A percentile compares a stretch with the other conserved stretches of the same genome.
phyloP scores from a whole-genome alignment of 2,329 filamentous ascomycete genomes.

The Neonectria magnoliae region DNA sequence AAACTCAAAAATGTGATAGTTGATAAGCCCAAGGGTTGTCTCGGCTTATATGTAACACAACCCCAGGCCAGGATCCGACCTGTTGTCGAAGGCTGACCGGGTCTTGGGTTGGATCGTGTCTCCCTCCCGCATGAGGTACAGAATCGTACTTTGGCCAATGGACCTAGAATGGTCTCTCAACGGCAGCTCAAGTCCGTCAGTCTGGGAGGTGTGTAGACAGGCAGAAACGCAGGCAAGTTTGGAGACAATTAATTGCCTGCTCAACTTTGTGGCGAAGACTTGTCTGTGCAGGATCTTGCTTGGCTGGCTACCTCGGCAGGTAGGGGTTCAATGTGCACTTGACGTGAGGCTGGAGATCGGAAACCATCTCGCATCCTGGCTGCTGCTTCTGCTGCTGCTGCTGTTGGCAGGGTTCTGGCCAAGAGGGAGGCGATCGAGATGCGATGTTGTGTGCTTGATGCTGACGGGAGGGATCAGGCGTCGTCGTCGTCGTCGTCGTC shows the following conservation, averaged over 20 bases:
- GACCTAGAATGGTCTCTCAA: conserved; percentile 1
- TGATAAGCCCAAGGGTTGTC: conserved; percentile 16
- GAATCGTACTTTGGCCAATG: conserved; percentile 1
- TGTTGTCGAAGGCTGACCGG: not conserved
- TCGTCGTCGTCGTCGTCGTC: conserved; percentile 8
- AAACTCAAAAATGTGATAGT: not conserved
- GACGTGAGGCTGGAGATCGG: conserved; percentile 19
- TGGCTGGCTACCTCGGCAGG: not conserved
- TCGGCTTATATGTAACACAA: conserved; percentile 15
- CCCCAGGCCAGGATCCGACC: conserved; percentile 1
- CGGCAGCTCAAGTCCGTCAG: conserved; percentile 22
- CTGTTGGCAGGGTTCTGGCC: conserved; percentile 19
- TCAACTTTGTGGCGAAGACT: not conserved
- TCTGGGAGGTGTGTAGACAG: not conserved
- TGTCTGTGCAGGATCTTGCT: not conserved
- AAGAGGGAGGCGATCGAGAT: conserved; percentile 14
- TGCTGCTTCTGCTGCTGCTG: conserved; percentile 14
- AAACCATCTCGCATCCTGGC: conserved; percentile 25
- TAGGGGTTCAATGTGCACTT: conserved; percentile 3
- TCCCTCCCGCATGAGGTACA: conserved; percentile 7
- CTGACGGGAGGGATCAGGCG: conserved; percentile 1
- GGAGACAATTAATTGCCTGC: conserved; percentile 9
- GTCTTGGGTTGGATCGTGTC: conserved; percentile 6
- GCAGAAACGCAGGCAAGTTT: not conserved
- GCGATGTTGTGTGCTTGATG: conserved; percentile 1